These are phyloP conservation scores for Collariella sp. DNA, from an alignment of 495 filamentous ascomycete genomes.

Conservation along the genomic window DNA sequence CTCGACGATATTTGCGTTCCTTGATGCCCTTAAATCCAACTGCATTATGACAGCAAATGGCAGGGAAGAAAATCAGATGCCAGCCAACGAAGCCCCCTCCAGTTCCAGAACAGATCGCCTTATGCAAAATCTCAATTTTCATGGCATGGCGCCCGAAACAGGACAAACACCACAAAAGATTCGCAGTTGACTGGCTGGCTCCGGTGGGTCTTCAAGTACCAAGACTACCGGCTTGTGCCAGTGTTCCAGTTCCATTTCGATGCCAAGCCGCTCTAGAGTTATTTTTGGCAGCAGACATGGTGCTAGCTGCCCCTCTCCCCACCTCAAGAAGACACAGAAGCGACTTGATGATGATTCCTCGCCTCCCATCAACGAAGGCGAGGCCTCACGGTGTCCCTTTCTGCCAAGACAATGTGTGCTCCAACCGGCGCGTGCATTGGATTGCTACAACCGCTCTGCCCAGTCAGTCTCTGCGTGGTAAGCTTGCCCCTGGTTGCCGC, in stretches of 20 bases:
- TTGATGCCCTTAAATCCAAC: too few species aligned
- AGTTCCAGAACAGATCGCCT: too few species aligned
- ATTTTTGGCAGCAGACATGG: slow-evolving; percentile 11
- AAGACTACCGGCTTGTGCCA: neutral
- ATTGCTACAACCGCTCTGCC: neutral
- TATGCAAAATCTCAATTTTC: too few species aligned
- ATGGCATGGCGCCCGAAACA: too few species aligned
- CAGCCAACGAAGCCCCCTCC: too few species aligned
- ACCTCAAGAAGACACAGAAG: neutral
- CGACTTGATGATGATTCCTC: too few species aligned
- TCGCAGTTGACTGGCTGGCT: too few species aligned
- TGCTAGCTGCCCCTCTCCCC: neutral
- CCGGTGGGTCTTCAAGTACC: too few species aligned
- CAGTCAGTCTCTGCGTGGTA: neutral
- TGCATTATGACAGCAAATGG: too few species aligned
- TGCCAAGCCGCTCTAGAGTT: slow-evolving; percentile 8
- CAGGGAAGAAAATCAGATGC: too few species aligned
- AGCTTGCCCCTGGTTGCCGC: neutral
- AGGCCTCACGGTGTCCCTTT: neutral
- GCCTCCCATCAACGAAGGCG: neutral
- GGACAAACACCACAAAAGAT: too few species aligned
- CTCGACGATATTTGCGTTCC: too few species aligned
- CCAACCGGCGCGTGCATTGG: slow-evolving; percentile 5
- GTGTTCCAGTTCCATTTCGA: neutral
- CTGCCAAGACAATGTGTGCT: slow-evolving; percentile 9